Evolutionary conservation across 202 grass and related monocot species (phyloP), one percentile per base, ranked within the genome.

Genomic region (Elaeis oleifera): DNA sequence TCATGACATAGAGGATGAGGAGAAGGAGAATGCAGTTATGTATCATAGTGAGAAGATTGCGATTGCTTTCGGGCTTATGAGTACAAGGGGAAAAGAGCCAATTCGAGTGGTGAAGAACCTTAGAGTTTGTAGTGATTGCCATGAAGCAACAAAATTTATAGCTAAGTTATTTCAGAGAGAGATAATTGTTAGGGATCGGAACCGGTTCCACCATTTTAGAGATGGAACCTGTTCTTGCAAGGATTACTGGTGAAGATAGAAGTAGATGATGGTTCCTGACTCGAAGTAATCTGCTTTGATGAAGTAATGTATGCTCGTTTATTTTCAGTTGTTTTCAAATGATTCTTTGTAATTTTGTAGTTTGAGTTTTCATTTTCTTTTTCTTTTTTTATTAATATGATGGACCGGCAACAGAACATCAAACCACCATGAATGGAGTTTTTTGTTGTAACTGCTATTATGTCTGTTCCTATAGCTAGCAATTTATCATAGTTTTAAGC

Each of bases 41-140:
- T 70, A 59, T 50, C 67, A 70, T 19, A 59, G 68, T 16, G 68
- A 71, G 56, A 71, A 27, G 68, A 19, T 71, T 60, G 68, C 68
- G 15, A 71, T 71, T 51, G 39, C 56, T 27, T 71, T 71, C 13
- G 56, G 68, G 26, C n/a, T 71, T 44, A 60, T 71, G 56, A 71
- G 39, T 28, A 71, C 7, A 13, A 26, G 31, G 14, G 56, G 23
- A 28, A 60, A 59, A 18, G 68, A 70, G 56, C 56, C 68, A 0
- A 13, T 59, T 59, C 36, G 68, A 50, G 68, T 71, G 20, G 68
- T 71, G 55, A 51, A 71, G 39, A 59, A 71, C 68, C 56, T 68
- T 8, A 68, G 52, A 56, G 53, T 71, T 5, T 71, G 68, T 18
- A 59, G 36, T 8, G 54, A 60, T 28, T 71, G 55, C 44, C 68